Evolutionary conservation across 192 early-diverging fungal genomes (phyloP), one percentile per base, ranked within the genome.

Genomic region (Jimgerdemannia lactiflua): DNA sequence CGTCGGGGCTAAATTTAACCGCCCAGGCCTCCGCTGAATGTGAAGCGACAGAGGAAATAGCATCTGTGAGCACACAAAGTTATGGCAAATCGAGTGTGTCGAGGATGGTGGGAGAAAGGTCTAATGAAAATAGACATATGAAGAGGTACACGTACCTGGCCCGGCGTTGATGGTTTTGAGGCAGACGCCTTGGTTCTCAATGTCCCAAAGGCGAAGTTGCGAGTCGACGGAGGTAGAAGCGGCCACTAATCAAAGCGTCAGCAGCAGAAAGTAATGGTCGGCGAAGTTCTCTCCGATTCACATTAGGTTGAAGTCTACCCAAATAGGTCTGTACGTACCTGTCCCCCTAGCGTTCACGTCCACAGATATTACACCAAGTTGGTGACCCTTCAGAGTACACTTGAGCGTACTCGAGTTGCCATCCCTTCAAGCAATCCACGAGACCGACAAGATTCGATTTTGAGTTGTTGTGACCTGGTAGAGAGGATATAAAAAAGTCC

Each of bases 161-260:
- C 87, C 89, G 73, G 90, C 86, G 42, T 89, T 90, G 70, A 96
- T 93, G 10, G 84, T 81, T 69, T 85, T 86, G 49, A 83, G 39
- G 19, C 86, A 71, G 40, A 82, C 74, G 71, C 86, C 85, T 43
- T 87, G 74, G 4, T 82, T 78, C 18, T 84, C 74, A 64, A 95
- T 64, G 81, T 95, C 91, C 94, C 94, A 96, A 39, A 94, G 83
- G n/a, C 88, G 79, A 74, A 95, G 90, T 68, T 89, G 90, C 64
- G 87, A 87, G 76, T 96, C 95, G 43, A 96, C 81, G 7, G 92
- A 93, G n/a, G 91, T 89, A 4, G 92, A 92, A 4, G 86, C 88
- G 9, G 87, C 89, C 67, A 80, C 92, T 94, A 77, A 4, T 29
- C 29, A 29, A 29, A 29, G 29, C 29, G 29, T 29, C 29, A 29